Evolutionary conservation across 106 monocot genomes (phyloP), one percentile per base, ranked within the genome.

Genomic region (Posidonia australis): DNA sequence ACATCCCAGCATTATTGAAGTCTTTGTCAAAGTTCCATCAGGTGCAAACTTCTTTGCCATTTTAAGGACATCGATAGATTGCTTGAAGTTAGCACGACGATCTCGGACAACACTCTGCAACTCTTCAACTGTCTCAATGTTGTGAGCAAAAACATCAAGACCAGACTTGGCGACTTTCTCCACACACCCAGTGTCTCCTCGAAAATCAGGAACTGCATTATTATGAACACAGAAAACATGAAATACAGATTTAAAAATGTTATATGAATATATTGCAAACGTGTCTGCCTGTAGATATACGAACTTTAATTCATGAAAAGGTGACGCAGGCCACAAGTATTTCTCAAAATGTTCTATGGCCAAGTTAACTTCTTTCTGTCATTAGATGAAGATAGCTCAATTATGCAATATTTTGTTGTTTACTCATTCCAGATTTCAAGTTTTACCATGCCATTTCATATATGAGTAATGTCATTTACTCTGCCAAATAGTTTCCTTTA

Each of bases 81-180:
- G 91, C 18, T 91, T 79, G 32, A 91, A 91, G 68, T 86, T 91
- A 41, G 91, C 86, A 25, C 81, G 86, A 5, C 54, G 79, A 72
- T 91, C 91, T 58, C 91, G 58, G 3, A 91, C 86, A 53, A 44
- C 63, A 14, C 75, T 60, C 42, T 86, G 86, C 9, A 86, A 64
- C 58, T 91, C 91, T 63, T 91, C 83, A 19, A 91, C 91, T 22
- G 91, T 91, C 77, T 91, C 91, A 30, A 91, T 91, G 75, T 91
- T 91, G 67, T 86, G 83, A 46, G 91, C 83, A 61, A 91, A 82
- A 62, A 91, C 91, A 77, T 91, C 73, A 21, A 91, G 55, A 52
- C 86, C 86, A 54, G 81, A 86, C 52, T 54, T 81, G 13, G 86
- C 83, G 64, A 91, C 83, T 48, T 58, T 81, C 66, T 81, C 75